These are phyloP conservation scores for Lojkania enalia DNA, from an alignment of 2,329 filamentous ascomycete genomes.

Conservation along the genomic window DNA sequence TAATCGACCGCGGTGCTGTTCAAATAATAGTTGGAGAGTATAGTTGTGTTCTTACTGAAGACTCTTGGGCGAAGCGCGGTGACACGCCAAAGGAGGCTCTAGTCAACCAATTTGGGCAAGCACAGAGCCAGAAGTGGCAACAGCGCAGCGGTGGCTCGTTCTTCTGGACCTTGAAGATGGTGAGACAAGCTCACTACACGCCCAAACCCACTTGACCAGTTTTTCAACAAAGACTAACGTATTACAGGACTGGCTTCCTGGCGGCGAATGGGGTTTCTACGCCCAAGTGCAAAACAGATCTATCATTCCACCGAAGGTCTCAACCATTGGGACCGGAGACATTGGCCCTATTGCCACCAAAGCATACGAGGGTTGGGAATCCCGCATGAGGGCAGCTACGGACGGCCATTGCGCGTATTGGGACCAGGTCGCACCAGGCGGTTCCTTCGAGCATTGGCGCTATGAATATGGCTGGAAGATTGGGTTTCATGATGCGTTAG, in stretches of 20 bases:
- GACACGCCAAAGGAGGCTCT: constrained; percentile 44
- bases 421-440: constrained; percentile 50
- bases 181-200: constrained; percentile 7
- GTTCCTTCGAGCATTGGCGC: constrained; percentile 56
- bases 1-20: constrained; percentile 55
- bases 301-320: constrained; percentile 46
- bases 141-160: constrained; percentile 56
- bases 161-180: constrained; percentile 65
- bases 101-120: constrained; percentile 52
- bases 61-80: constrained; percentile 50
- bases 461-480: constrained; percentile 60
- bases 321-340: constrained; percentile 27
- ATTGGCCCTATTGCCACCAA: constrained; percentile 42
- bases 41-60: constrained; percentile 58
- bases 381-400: constrained; percentile 41
- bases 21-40: constrained; percentile 62
- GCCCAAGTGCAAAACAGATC: constrained; percentile 54
- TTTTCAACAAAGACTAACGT: constrained; percentile 6
- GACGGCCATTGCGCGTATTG: constrained; percentile 56
- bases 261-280: constrained; percentile 63
- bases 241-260: constrained; percentile 60
- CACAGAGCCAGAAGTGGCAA: constrained; percentile 55
- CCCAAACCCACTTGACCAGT: background rate
- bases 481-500: constrained; percentile 58
- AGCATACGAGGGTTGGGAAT: constrained; percentile 47